These are phyloP conservation scores for Andrographis paniculata DNA, from an alignment of 305 asterid species.

Conservation along the genomic window DNA sequence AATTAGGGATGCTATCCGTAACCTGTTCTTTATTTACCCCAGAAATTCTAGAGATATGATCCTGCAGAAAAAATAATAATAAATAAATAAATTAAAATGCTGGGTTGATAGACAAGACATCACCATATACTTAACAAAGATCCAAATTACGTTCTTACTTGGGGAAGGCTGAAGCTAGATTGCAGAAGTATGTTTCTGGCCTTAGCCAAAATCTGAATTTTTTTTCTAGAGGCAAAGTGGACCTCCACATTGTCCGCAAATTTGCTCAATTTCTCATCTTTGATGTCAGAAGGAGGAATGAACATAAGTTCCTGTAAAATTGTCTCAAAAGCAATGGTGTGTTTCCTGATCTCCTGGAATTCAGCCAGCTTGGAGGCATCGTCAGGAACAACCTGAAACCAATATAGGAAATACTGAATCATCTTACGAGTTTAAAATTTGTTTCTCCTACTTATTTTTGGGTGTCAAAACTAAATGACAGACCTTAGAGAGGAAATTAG, in stretches of 20 bases:
- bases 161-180: conserved; percentile 63
- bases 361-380: conserved; percentile 91
- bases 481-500: conserved; percentile 85
- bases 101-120: too few species aligned
- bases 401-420: conserved; percentile 3
- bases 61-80: conserved; percentile 29
- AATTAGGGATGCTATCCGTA: conserved; percentile 34
- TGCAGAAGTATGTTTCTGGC: conserved; percentile 72
- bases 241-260: conserved; percentile 86
- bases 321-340: conserved; percentile 69
- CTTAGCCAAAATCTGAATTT: conserved; percentile 77
- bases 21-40: conserved; percentile 23
- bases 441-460: neutral
- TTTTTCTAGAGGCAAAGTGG: conserved; percentile 86
- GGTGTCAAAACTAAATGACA: conserved; percentile 11
- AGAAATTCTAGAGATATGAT: conserved; percentile 23
- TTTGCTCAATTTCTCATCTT: conserved; percentile 67
- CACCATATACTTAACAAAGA: conserved; percentile 3
- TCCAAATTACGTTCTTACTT: conserved; percentile 43
- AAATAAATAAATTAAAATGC: too few species aligned
- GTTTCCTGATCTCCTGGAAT: conserved; percentile 71
- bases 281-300: conserved; percentile 62
- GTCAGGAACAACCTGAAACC: conserved; percentile 76
- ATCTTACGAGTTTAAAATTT: neutral
- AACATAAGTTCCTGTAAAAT: conserved; percentile 59